Evolutionary conservation across 345 rosid species (phyloP).

Genomic region (Eucalyptus cladocalyx): DNA sequence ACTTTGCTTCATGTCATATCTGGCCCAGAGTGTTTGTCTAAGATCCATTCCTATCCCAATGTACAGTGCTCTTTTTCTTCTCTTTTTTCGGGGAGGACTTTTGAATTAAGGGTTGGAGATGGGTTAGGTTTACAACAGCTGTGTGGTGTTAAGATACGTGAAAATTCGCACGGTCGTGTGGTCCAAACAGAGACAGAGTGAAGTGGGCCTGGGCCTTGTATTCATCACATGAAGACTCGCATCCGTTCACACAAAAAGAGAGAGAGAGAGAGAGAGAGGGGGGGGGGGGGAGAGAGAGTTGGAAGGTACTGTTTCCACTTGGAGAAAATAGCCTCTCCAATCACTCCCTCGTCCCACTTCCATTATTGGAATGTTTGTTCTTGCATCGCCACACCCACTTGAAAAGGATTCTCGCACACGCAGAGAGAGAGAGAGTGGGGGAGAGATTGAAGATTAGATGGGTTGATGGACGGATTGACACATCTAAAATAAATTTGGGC

Average conservation of each 20-base stretch:
- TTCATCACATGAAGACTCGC: not conserved
- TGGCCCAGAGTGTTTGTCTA: not conserved
- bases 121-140: not conserved
- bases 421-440: not conserved
- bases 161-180: not conserved
- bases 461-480: not conserved
- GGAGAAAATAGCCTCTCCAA: constrained; percentile 25
- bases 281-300: not conserved
- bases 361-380: constrained; percentile 48
- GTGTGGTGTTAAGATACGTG: not conserved
- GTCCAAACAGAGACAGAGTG: not conserved
- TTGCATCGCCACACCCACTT: constrained; percentile 1
- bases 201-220: not conserved
- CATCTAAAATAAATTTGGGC: not conserved
- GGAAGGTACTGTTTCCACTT: constrained; percentile 24
- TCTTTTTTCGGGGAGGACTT: not conserved
- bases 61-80: not conserved
- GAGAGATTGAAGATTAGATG: not conserved
- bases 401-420: not conserved
- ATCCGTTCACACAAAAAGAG: not conserved
- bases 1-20: not conserved
- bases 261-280: not conserved
- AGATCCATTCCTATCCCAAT: not conserved
- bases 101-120: not conserved
- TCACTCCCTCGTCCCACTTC: constrained; percentile 47